Conservation (phyloP, 169 alveolate genomes). For the Babesia caballi region DNA sequence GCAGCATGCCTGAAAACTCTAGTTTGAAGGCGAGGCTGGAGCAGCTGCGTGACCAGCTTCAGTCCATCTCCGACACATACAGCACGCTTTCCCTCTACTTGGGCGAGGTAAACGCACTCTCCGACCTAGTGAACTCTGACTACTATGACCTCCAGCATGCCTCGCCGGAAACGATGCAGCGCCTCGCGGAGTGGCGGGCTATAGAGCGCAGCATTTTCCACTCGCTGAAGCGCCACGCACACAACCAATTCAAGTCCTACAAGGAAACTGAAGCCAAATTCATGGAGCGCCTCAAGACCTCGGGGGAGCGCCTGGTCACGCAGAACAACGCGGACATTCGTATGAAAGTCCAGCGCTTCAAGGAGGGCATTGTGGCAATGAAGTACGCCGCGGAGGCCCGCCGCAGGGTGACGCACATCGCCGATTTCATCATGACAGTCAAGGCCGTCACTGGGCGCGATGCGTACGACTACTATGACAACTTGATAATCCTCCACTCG, state of each 20-base stretch:
- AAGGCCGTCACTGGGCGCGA: background rate
- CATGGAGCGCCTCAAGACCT: background rate
- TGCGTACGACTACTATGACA: slow-evolving; percentile 12
- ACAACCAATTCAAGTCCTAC: slow-evolving; percentile 1
- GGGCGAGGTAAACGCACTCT: slow-evolving; percentile 17
- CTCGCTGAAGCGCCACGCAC: background rate
- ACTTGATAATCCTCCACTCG: slow-evolving; percentile 21
- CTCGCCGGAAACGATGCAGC: slow-evolving; percentile 27
- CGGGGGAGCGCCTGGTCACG: background rate
- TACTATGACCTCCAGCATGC: slow-evolving; percentile 33
- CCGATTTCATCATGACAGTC: slow-evolving; percentile 26
- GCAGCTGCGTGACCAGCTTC: slow-evolving; percentile 28
- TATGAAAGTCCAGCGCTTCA: slow-evolving; percentile 26
- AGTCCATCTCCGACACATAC: background rate
- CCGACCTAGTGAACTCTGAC: slow-evolving; percentile 13
- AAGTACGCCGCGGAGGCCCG: slow-evolving; percentile 36
- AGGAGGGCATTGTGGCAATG: slow-evolving; percentile 38
- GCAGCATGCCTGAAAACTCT: background rate
- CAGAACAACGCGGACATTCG: background rate
- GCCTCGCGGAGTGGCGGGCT: slow-evolving; percentile 27
- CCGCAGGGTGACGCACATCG: slow-evolving; percentile 13
- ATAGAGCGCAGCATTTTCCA: slow-evolving; percentile 9
- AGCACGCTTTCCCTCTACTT: slow-evolving; percentile 13
- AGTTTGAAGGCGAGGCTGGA: slow-evolving; percentile 1
- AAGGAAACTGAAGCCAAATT: background rate